A percentile compares a stretch with the other conserved stretches of the same genome.
These are phyloP conservation scores for Warburgia ugandensis DNA, from an alignment of 164 flowering plant genomes.

Conservation along the genomic window DNA sequence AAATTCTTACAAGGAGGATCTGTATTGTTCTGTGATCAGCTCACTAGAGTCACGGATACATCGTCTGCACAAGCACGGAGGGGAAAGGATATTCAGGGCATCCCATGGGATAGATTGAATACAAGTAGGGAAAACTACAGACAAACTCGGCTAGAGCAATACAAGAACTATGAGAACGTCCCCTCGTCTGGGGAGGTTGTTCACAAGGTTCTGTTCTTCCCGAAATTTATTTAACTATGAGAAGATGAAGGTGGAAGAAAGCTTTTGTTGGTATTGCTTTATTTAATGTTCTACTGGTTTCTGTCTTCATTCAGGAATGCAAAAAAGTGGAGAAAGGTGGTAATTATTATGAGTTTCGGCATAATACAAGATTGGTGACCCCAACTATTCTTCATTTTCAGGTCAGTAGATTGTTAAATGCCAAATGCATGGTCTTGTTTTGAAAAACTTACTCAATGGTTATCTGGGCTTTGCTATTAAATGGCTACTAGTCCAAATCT, in stretches of 20 bases:
- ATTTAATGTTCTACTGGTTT: neutral
- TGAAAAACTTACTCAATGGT: too few species aligned
- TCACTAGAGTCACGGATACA: constrained; percentile 54
- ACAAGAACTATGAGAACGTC: constrained; percentile 56
- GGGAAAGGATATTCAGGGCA: constrained; percentile 73
- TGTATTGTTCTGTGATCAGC: constrained; percentile 23
- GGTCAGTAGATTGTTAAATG: constrained; percentile 35
- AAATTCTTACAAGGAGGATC: neutral
- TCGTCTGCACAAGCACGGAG: constrained; percentile 52
- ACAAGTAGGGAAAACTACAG: constrained; percentile 51
- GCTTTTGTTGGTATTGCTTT: neutral
- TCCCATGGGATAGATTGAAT: constrained; percentile 62
- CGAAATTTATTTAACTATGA: too few species aligned
- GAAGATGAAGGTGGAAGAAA: too few species aligned
- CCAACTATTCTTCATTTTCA: constrained; percentile 75
- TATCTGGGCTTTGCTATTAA: too few species aligned
- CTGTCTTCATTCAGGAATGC: constrained; percentile 32
- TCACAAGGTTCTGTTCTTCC: constrained; percentile 33
- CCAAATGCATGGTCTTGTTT: too few species aligned
- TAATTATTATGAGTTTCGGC: constrained; percentile 41
- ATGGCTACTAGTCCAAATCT: too few species aligned
- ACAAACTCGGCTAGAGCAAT: constrained; percentile 54
- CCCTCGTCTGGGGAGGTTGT: constrained; percentile 47
- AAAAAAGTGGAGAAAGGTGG: constrained; percentile 42
- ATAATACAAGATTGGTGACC: constrained; percentile 58